phyloP scores from a whole-genome alignment of 192 early-diverging fungal genomes.

The Dimargaris cristalligena region DNA sequence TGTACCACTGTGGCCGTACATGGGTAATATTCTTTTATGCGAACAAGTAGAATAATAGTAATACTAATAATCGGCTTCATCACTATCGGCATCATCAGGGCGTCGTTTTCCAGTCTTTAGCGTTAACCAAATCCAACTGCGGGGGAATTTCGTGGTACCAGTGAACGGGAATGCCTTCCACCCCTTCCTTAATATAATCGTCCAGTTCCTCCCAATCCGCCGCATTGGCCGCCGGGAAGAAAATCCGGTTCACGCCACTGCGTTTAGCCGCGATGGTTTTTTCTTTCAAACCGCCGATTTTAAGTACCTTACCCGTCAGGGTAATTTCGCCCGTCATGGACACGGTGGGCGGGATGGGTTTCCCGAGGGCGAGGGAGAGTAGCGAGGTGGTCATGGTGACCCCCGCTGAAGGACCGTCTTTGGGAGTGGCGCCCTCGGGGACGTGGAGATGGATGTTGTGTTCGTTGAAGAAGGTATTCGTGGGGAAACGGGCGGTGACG shows the following conservation, averaged over 20 bases:
- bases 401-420: conserved; percentile 94
- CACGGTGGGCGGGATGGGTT: conserved; percentile 54
- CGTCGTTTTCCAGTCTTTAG: background rate
- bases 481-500: conserved; percentile 51
- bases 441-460: conserved; percentile 87
- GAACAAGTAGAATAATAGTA: too few relatives aligned
- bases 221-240: conserved; percentile 79
- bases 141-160: conserved; percentile 58
- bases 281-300: conserved; percentile 95
- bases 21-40: too few relatives aligned
- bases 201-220: conserved; percentile 94
- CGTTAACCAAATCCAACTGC: conserved; percentile 21
- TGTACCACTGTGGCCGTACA: too few relatives aligned
- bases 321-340: conserved; percentile 99
- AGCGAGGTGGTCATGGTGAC: conserved; percentile 91
- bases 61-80: too few relatives aligned
- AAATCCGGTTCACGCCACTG: conserved; percentile 67
- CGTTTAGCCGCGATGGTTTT: conserved; percentile 97
- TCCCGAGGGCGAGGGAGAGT: conserved; percentile 75
- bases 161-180: conserved; percentile 64
- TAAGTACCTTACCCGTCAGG: conserved; percentile 88
- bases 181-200: conserved; percentile 78
- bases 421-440: conserved; percentile 93
- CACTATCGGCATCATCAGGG: too few relatives aligned
- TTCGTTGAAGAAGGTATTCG: conserved; percentile 82